Evolutionary conservation across 371 early-diverging fungal genomes (phyloP).

Genomic region (Zopfochytrium polystomum): DNA sequence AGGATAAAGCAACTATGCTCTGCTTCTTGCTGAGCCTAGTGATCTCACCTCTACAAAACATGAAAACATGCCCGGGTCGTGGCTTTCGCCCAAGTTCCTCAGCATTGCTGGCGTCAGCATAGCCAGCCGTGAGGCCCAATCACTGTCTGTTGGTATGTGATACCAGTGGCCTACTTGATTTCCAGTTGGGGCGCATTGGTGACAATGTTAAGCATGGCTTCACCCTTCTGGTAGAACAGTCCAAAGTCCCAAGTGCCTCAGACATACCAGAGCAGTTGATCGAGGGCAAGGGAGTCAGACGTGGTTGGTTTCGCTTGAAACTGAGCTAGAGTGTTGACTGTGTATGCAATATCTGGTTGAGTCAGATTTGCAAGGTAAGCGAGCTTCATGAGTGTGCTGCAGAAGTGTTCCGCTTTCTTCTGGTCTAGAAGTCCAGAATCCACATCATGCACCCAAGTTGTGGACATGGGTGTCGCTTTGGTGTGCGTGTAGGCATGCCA

Average conservation of each 20-base stretch:
- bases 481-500: neutral
- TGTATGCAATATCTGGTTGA: constrained; percentile 10
- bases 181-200: neutral
- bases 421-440: neutral
- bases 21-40: constrained; percentile 30
- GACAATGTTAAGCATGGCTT: neutral
- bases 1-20: constrained; percentile 24
- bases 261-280: neutral
- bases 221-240: constrained; percentile 8
- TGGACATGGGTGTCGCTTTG: constrained; percentile 18
- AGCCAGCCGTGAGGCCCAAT: constrained; percentile 12
- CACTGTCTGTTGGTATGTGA: no score
- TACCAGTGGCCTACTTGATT: neutral
- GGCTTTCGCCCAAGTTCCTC: constrained; percentile 24
- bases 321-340: constrained; percentile 12
- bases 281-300: neutral
- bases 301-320: constrained; percentile 6
- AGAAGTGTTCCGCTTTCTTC: neutral
- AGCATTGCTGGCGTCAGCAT: constrained; percentile 35
- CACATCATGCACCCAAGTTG: constrained; percentile 12
- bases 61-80: constrained; percentile 25
- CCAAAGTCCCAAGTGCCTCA: constrained; percentile 4
- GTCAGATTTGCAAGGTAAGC: constrained; percentile 15
- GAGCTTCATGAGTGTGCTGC: constrained; percentile 1
- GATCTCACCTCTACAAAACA: constrained; percentile 20